phyloP scores from a whole-genome alignment of 163 green algal species.

The Coccomyxa subellipsoidea region DNA sequence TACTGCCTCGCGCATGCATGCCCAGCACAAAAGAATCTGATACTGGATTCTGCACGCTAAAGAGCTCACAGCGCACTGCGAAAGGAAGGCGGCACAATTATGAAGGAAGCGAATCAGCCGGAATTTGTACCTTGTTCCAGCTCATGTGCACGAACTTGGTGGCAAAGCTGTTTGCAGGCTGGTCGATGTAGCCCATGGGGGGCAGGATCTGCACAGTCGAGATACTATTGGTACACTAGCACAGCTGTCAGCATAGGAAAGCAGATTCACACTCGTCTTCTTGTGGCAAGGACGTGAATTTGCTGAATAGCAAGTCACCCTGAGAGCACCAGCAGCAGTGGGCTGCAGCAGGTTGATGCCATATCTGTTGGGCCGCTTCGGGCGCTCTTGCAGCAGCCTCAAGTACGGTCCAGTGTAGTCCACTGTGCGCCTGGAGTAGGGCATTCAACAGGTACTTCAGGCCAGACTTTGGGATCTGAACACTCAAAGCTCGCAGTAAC shows the following conservation, averaged over 20 bases:
- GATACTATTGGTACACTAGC: background rate
- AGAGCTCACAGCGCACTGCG: background rate
- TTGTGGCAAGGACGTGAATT: no score
- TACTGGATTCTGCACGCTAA: no score
- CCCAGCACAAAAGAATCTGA: no score
- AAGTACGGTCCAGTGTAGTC: slow-evolving; percentile 8
- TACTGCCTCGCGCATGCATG: no score
- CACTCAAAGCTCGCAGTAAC: background rate
- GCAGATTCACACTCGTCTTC: background rate
- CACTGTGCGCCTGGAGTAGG: slow-evolving; percentile 2
- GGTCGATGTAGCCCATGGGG: slow-evolving; percentile 57
- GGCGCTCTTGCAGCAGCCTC: background rate
- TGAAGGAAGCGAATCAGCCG: background rate
- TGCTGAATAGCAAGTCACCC: background rate
- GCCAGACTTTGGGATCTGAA: background rate
- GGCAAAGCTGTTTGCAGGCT: slow-evolving; percentile 63
- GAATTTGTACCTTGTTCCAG: slow-evolving; percentile 72
- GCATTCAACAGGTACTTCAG: background rate
- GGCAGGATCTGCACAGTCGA: slow-evolving; percentile 36
- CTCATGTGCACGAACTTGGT: slow-evolving; percentile 82
- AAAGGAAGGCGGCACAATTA: background rate
- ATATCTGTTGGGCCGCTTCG: background rate
- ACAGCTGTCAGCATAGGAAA: background rate
- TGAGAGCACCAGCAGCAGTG: background rate
- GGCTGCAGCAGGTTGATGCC: background rate